Conservation (phyloP, 805 yeast species). For the Candida maris region DNA sequence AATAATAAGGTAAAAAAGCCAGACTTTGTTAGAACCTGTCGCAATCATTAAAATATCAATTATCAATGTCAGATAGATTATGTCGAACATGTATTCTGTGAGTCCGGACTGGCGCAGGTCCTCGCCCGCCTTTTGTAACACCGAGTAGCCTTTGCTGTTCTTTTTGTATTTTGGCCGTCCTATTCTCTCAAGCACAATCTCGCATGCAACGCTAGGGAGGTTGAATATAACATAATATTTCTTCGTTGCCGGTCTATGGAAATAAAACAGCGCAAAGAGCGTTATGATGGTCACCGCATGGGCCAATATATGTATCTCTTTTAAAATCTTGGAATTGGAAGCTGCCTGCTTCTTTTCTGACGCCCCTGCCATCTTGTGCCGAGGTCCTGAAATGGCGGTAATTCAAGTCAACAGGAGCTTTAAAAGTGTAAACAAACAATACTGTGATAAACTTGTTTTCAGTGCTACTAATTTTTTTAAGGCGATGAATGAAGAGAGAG, state of each 20-base stretch:
- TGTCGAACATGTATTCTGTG: conserved; percentile 69
- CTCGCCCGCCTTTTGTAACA: conserved; percentile 50
- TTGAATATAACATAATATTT: conserved; percentile 41
- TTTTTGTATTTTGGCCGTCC: conserved; percentile 54
- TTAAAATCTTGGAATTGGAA: conserved; percentile 27
- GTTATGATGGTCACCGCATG: conserved; percentile 37
- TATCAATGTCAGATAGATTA: conserved; percentile 61
- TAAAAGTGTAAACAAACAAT: too few relatives aligned
- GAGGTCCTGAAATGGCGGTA: too few relatives aligned
- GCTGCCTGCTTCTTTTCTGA: conserved; percentile 36
- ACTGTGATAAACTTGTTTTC: too few relatives aligned
- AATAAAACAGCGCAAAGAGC: conserved; percentile 34
- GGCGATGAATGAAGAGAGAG: too few relatives aligned
- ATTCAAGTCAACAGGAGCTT: too few relatives aligned
- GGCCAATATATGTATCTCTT: conserved; percentile 35
- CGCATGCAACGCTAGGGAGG: conserved; percentile 40
- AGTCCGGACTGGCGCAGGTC: conserved; percentile 62
- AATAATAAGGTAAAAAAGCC: conserved; percentile 50
- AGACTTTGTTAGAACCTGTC: conserved; percentile 55
- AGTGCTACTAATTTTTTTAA: too few relatives aligned
- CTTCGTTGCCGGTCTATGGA: conserved; percentile 45
- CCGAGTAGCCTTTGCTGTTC: conserved; percentile 36
- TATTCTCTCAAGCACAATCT: conserved; percentile 52
- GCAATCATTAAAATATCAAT: conserved; percentile 51
- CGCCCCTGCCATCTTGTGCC: conserved; percentile 36